These are phyloP conservation scores for Lasiodiplodia hormozganensis DNA, from an alignment of 2,329 filamentous ascomycete genomes.

Conservation along the genomic window DNA sequence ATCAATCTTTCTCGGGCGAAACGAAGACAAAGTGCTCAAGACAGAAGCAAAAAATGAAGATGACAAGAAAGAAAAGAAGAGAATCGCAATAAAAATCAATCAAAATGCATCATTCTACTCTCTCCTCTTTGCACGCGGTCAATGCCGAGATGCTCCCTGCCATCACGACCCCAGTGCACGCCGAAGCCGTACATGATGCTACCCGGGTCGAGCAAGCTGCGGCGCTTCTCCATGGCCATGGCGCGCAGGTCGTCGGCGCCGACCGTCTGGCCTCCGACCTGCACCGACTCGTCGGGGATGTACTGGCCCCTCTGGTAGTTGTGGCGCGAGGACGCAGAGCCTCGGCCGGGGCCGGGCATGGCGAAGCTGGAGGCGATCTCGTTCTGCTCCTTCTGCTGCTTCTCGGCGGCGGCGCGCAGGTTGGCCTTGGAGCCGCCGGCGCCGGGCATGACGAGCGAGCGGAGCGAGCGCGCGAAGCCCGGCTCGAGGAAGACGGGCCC, in stretches of 20 bases:
- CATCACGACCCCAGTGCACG: constrained; percentile 64
- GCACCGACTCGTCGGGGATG: constrained; percentile 1
- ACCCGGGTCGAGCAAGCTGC: constrained; percentile 39
- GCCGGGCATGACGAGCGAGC: constrained; percentile 39
- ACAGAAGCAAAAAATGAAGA: background rate
- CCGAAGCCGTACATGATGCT: constrained; percentile 62
- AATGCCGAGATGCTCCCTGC: constrained; percentile 65
- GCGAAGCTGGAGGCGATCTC: constrained; percentile 21
- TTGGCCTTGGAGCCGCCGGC: constrained; percentile 31
- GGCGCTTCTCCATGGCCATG: constrained; percentile 32
- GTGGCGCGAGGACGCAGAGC: background rate
- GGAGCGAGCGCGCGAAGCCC: constrained; percentile 39
- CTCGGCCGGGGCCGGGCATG: background rate
- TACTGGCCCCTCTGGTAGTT: background rate
- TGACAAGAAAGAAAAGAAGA: background rate
- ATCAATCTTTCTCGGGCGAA: background rate
- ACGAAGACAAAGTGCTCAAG: background rate
- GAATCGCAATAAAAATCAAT: constrained; percentile 8
- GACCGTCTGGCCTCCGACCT: background rate
- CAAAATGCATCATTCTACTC: constrained; percentile 34
- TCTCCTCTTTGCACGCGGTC: constrained; percentile 54
- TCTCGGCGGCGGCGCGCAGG: constrained; percentile 24
- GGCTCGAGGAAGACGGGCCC: constrained; percentile 59
- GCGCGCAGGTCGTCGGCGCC: background rate
- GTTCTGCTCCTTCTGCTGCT: constrained; percentile 19